A percentile compares a stretch with the other conserved stretches of the same genome.
These are phyloP conservation scores for Claviceps quebecensis DNA, from an alignment of 2,329 filamentous ascomycete genomes.

Conservation along the genomic window DNA sequence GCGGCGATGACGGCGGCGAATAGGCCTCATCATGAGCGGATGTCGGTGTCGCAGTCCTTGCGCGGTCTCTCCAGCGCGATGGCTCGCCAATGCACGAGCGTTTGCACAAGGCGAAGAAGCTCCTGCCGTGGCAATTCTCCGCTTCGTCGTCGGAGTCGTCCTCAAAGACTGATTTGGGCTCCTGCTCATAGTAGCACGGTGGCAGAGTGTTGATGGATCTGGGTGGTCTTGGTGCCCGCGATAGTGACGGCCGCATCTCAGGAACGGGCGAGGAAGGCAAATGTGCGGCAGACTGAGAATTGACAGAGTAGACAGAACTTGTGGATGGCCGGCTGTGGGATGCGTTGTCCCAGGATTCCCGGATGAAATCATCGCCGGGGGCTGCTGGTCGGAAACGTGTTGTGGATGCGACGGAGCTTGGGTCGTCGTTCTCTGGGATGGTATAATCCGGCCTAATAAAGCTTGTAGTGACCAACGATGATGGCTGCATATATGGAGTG, in stretches of 20 bases:
- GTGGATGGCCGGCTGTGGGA: neutral
- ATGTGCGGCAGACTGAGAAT: conserved; percentile 12
- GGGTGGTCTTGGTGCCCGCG: conserved; percentile 12
- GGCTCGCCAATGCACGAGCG: conserved; percentile 20
- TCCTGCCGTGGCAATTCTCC: conserved; percentile 9
- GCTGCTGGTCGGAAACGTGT: conserved; percentile 1
- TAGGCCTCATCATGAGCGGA: neutral
- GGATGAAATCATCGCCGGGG: neutral
- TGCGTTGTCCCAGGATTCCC: neutral
- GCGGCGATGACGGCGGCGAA: neutral
- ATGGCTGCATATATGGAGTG: conserved; percentile 10
- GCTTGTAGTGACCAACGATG: conserved; percentile 1
- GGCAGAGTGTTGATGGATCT: conserved; percentile 14
- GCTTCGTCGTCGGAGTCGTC: conserved; percentile 29
- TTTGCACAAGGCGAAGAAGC: conserved; percentile 29
- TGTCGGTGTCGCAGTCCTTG: neutral
- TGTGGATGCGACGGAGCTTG: conserved; percentile 7
- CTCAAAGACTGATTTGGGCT: conserved; percentile 29
- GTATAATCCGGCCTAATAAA: neutral
- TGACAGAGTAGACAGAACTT: conserved; percentile 10
- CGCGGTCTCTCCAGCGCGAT: conserved; percentile 6
- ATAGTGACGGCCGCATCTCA: conserved; percentile 6
- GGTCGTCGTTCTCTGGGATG: neutral
- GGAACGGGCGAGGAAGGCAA: conserved; percentile 6
- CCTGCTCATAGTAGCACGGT: conserved; percentile 12